Evolutionary conservation across 345 rosid species (phyloP).

Genomic region (Dipteronia sinensis): DNA sequence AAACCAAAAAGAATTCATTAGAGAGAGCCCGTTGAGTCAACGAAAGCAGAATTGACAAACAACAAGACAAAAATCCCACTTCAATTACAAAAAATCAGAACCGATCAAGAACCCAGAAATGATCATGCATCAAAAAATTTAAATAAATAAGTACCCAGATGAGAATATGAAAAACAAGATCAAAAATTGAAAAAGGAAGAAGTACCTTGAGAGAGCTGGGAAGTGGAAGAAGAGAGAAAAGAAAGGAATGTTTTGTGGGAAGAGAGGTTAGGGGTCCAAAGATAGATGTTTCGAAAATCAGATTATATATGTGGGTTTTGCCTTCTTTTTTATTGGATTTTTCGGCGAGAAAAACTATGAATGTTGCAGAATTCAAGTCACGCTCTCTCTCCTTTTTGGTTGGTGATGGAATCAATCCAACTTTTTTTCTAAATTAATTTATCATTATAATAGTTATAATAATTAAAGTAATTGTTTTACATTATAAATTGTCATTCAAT

Average conservation of each 20-base stretch:
- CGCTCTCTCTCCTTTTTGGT: slow-evolving; percentile 17
- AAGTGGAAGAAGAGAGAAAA: slow-evolving; percentile 17
- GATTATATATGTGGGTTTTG: background rate
- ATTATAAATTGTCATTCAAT: background rate
- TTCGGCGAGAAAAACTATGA: slow-evolving; percentile 35
- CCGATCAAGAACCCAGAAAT: slow-evolving; percentile 17
- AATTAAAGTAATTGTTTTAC: background rate
- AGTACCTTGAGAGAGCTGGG: slow-evolving; percentile 20
- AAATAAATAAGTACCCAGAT: slow-evolving; percentile 19
- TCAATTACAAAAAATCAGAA: background rate
- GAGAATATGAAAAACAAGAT: slow-evolving; percentile 19
- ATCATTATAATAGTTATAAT: too few relatives aligned
- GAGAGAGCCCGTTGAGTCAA: background rate
- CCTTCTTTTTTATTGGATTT: background rate
- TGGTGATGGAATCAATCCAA: slow-evolving; percentile 32
- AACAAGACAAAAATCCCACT: slow-evolving; percentile 3
- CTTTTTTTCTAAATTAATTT: background rate
- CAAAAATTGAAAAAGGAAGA: background rate
- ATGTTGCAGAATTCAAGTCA: slow-evolving; percentile 32
- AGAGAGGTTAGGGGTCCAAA: slow-evolving; percentile 14
- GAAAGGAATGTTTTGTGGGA: background rate
- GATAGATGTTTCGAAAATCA: slow-evolving; percentile 6
- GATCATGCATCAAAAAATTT: slow-evolving; percentile 18
- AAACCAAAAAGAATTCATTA: slow-evolving; percentile 18
- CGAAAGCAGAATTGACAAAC: background rate